These are phyloP conservation scores for Meyerozyma elateridarum DNA, from an alignment of 1,139 yeast genomes.

Conservation along the genomic window DNA sequence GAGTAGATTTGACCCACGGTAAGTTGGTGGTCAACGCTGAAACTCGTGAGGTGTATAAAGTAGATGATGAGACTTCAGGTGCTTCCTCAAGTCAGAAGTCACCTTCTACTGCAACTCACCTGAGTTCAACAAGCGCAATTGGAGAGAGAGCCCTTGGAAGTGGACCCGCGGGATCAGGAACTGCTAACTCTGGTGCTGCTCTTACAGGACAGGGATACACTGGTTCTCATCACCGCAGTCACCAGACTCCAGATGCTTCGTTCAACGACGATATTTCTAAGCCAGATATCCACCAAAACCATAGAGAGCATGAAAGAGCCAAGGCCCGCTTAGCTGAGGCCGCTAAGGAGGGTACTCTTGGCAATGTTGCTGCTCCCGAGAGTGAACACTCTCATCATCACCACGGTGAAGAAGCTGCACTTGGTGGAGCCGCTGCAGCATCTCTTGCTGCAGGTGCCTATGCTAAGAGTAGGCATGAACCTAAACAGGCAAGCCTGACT, in stretches of 20 bases:
- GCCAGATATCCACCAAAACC: conserved; percentile 7
- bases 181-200: conserved; percentile 8
- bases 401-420: conserved; percentile 8
- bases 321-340: conserved; percentile 13
- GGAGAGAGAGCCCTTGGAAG: no score
- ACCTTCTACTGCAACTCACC: conserved; percentile 5
- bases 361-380: conserved; percentile 9
- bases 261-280: conserved; percentile 7
- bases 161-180: conserved; percentile 3
- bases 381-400: conserved; percentile 2
- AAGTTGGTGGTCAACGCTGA: conserved; percentile 34
- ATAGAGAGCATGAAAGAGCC: conserved; percentile 14
- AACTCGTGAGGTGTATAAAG: conserved; percentile 15
- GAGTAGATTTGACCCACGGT: conserved; percentile 34
- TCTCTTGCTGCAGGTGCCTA: conserved; percentile 11
- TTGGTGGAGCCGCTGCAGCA: conserved; percentile 11
- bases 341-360: conserved; percentile 16
- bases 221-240: conserved; percentile 6
- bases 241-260: conserved; percentile 8
- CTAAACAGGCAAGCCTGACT: neutral
- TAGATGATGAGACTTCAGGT: neutral
- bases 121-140: no score
- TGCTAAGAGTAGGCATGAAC: conserved; percentile 2
- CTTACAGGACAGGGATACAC: conserved; percentile 8
- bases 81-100: neutral